These are phyloP conservation scores for Tilletiopsis washingtonensis DNA, from an alignment of 1,284 basidiomycete genomes.

Conservation along the genomic window DNA sequence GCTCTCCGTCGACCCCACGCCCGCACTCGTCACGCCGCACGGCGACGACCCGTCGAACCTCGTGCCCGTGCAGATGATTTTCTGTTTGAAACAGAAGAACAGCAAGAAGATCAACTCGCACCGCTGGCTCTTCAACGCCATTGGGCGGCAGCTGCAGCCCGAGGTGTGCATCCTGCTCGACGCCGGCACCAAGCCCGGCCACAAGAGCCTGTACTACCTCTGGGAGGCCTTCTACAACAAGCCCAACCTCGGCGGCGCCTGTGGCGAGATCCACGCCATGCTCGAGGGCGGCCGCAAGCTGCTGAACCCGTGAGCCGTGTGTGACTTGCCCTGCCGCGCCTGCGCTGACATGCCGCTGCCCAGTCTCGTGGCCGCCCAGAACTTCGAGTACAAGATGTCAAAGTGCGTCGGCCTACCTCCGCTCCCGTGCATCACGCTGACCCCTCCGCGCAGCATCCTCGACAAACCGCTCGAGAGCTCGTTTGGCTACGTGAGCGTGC, in stretches of 20 bases:
- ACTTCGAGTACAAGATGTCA: constrained; percentile 95
- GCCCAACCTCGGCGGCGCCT: constrained; percentile 42
- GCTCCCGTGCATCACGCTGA: constrained; percentile 14
- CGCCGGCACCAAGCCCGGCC: constrained; percentile 45
- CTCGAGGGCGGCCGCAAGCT: constrained; percentile 41
- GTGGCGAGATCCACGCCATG: constrained; percentile 47
- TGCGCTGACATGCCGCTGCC: no score
- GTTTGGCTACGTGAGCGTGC: constrained; percentile 82
- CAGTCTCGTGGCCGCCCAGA: constrained; percentile 69
- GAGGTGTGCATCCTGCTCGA: constrained; percentile 45
- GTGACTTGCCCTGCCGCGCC: no score
- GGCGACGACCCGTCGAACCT: constrained; percentile 71
- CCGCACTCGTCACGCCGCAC: constrained; percentile 81
- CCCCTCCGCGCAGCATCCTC: constrained; percentile 35
- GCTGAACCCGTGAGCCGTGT: no score
- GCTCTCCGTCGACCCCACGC: constrained; percentile 69
- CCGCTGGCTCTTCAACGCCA: constrained; percentile 95
- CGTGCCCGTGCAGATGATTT: constrained; percentile 88
- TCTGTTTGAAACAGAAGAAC: constrained; percentile 92
- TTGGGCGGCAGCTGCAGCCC: constrained; percentile 60
- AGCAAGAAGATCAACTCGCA: constrained; percentile 59
- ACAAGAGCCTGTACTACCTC: constrained; percentile 42
- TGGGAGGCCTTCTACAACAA: constrained; percentile 48
- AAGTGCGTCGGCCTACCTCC: constrained; percentile 43
- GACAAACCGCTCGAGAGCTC: constrained; percentile 89